A percentile compares a stretch with the other conserved stretches of the same genome.
phyloP scores from a whole-genome alignment of 2,329 filamentous ascomycete genomes.

The Trichoderma citrinoviride region DNA sequence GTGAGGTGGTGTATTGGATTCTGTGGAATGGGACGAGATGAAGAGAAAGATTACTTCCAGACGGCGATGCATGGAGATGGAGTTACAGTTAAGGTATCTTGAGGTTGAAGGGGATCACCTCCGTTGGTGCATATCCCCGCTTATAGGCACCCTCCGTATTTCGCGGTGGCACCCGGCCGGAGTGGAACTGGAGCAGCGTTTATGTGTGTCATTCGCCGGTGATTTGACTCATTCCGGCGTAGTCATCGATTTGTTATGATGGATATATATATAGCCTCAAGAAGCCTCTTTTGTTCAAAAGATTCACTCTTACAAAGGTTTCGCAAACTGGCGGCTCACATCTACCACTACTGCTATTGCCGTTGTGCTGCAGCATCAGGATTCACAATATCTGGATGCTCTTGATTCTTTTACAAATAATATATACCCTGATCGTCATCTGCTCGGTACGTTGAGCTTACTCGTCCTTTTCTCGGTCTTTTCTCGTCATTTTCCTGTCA shows the following conservation, averaged over 20 bases:
- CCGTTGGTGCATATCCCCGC: constrained; percentile 11
- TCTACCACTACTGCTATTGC: background rate
- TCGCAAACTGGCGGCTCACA: background rate
- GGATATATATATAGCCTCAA: background rate
- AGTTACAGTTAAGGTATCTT: no score
- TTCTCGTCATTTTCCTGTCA: no score
- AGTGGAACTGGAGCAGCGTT: constrained; percentile 9
- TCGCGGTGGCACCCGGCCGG: constrained; percentile 14
- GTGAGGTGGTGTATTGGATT: background rate
- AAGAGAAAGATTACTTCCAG: background rate
- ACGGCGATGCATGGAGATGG: constrained; percentile 10
- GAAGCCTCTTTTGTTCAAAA: background rate
- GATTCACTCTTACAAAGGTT: background rate
- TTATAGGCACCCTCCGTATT: constrained; percentile 16
- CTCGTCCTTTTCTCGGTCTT: no score
- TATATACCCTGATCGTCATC: no score
- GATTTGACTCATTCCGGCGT: background rate
- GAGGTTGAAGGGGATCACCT: no score
- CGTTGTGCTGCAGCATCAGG: background rate
- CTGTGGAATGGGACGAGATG: background rate
- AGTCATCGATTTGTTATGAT: no score
- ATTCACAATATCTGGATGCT: background rate
- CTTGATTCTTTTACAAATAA: background rate
- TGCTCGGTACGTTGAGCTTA: no score
- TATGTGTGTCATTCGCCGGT: constrained; percentile 7